Evolutionary conservation across 176 grass and related monocot genomes (phyloP).

Genomic region (Zoysia japonica): DNA sequence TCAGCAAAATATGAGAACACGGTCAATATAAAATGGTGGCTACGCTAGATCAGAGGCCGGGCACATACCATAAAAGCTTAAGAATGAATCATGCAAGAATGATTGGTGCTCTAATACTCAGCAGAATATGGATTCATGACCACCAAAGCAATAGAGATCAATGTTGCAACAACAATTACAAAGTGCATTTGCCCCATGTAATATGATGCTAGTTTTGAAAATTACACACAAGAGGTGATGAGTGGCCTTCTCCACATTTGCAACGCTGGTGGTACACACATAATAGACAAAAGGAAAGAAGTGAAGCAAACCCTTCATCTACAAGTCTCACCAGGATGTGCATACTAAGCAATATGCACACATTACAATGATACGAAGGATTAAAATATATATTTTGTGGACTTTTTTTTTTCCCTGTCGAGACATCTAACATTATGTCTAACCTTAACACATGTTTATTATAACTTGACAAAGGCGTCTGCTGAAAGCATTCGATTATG

Average conservation of each 20-base stretch:
- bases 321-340: background rate
- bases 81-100: background rate
- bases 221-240: background rate
- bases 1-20: background rate
- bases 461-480: background rate
- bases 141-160: background rate
- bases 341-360: background rate
- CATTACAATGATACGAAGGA: background rate
- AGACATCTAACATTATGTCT: background rate
- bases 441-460: background rate
- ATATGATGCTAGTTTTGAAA: background rate
- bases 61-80: background rate
- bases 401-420: background rate
- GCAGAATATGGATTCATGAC: background rate
- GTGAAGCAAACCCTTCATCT: slow-evolving; percentile 10
- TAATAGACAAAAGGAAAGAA: background rate
- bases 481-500: background rate
- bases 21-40: background rate
- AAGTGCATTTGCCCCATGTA: background rate
- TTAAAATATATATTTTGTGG: background rate
- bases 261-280: background rate
- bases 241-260: background rate
- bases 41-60: background rate
- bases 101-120: background rate
- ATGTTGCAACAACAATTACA: background rate